phyloP scores from a whole-genome alignment of 176 grass and related monocot genomes.

The Eragrostis curvula region DNA sequence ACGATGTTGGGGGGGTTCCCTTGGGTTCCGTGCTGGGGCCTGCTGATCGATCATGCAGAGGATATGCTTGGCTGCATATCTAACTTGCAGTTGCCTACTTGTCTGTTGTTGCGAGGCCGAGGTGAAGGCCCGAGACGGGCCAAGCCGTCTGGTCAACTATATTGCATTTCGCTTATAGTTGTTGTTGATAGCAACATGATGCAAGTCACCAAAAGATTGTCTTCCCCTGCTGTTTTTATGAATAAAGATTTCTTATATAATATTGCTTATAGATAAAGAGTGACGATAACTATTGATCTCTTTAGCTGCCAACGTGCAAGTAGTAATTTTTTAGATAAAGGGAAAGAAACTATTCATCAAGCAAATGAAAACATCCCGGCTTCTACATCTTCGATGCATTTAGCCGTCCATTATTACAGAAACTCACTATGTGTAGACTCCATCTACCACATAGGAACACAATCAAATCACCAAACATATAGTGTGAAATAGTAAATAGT shows the following conservation, averaged over 20 bases:
- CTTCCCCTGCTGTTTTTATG: not conserved
- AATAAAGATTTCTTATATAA: not conserved
- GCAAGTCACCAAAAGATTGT: not conserved
- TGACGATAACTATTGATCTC: not conserved
- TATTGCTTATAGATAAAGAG: not conserved
- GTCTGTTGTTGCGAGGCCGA: not conserved
- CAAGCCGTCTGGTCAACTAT: conserved; percentile 18
- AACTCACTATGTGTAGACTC: too few species aligned
- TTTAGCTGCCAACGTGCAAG: not conserved
- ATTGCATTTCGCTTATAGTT: not conserved
- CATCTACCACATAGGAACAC: too few species aligned
- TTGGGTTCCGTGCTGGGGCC: conserved; percentile 56
- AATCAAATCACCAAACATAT: too few species aligned
- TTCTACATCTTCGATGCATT: too few species aligned
- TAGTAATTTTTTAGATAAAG: not conserved
- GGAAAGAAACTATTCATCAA: too few species aligned
- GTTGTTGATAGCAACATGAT: not conserved
- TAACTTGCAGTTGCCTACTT: not conserved
- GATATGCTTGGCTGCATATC: not conserved
- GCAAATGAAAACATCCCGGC: too few species aligned
- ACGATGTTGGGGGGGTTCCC: conserved; percentile 54
- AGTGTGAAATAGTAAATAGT: too few species aligned
- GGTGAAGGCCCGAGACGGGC: conserved; percentile 1
- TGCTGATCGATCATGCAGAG: conserved; percentile 41
- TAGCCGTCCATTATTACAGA: too few species aligned